Conservation (phyloP, 2,329 filamentous ascomycete genomes). For the Stachybotrys chlorohalonatus region DNA sequence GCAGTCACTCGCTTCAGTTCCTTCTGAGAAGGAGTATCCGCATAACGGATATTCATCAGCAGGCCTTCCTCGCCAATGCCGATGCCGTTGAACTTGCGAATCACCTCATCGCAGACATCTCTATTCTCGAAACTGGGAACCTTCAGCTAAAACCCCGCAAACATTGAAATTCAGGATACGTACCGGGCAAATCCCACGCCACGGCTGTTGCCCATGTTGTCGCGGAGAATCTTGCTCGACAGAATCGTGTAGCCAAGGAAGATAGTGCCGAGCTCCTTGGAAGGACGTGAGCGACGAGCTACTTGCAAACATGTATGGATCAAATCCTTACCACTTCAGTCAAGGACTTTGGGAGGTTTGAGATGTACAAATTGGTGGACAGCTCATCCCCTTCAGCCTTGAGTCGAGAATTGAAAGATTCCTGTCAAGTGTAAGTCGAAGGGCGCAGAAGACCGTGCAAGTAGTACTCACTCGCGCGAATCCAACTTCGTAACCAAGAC, state of each 20-base stretch:
- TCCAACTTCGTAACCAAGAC: conserved; percentile 92
- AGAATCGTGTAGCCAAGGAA: conserved; percentile 76
- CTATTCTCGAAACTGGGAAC: conserved; percentile 71
- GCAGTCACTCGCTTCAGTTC: conserved; percentile 93
- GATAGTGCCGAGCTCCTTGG: conserved; percentile 61
- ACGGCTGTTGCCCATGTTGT: conserved; percentile 84
- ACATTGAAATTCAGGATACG: conserved; percentile 14
- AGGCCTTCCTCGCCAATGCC: conserved; percentile 68
- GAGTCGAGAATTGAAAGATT: conserved; percentile 96
- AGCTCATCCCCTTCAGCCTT: conserved; percentile 86
- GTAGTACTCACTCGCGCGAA: conserved; percentile 68
- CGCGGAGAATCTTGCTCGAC: conserved; percentile 91
- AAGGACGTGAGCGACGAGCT: not conserved
- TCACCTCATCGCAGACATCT: conserved; percentile 82
- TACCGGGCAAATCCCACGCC: conserved; percentile 97
- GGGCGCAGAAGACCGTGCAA: conserved; percentile 1
- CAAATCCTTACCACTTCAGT: conserved; percentile 67
- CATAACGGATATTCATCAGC: conserved; percentile 88
- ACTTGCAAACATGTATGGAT: not conserved
- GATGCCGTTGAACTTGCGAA: conserved; percentile 76
- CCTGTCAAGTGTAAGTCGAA: conserved; percentile 40
- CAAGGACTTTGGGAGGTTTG: conserved; percentile 86
- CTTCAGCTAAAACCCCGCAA: not conserved
- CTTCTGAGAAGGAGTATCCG: conserved; percentile 95
- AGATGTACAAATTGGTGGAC: conserved; percentile 96